Base-by-base conservation (phyloP, 2,329 filamentous ascomycete species). In the Rugonectria rugulosa region DNA sequence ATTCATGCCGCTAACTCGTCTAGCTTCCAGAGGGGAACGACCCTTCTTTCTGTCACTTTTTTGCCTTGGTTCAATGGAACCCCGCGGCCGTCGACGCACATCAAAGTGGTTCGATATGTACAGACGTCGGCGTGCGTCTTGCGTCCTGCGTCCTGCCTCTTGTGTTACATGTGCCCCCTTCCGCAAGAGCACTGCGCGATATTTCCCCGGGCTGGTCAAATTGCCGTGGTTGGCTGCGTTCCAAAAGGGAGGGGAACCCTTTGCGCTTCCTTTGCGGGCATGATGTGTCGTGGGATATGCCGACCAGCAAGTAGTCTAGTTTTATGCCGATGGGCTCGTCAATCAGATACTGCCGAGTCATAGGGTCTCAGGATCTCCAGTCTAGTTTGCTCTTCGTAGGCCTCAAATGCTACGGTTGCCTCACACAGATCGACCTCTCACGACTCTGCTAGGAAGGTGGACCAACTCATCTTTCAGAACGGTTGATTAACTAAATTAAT, bases 321-420 rank as follows among this genome's bases (percentile, higher is more conserved):
- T n/a, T n/a, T n/a, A n/a, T n/a, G n/a, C n/a, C 34, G 7, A 14
- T 32, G n/a, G 48, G 37, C 15, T 47, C 51, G 42, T 48, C 47
- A 47, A 44, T 55, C 29, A 38, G 21, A 38, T 17, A 23, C 8
- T 9, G 11, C 34, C 34, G 34, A 38, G 19, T 38, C 37, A 40
- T 12, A 40, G 14, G 37, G 37, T 21, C 20, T 23, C 20, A 40
- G 37, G n/a, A n/a, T 40, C 3, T 40, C 19, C 9, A 12, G 36
- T 5, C 37, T 40, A 24, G 10, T 9, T 40, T 40, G 15, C 19
- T 15, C 2, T n/a, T 26, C 5, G 37, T 40, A 23, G 37, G 24
- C 37, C 20, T 14, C 19, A 14, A 8, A 26, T 15, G 37, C 19
- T 23, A 40, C 37, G 12, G 36, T 36, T 17, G 10, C n/a, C 12